These are phyloP conservation scores for Penicillium chermesinum DNA, from an alignment of 495 filamentous ascomycete genomes.

Conservation along the genomic window DNA sequence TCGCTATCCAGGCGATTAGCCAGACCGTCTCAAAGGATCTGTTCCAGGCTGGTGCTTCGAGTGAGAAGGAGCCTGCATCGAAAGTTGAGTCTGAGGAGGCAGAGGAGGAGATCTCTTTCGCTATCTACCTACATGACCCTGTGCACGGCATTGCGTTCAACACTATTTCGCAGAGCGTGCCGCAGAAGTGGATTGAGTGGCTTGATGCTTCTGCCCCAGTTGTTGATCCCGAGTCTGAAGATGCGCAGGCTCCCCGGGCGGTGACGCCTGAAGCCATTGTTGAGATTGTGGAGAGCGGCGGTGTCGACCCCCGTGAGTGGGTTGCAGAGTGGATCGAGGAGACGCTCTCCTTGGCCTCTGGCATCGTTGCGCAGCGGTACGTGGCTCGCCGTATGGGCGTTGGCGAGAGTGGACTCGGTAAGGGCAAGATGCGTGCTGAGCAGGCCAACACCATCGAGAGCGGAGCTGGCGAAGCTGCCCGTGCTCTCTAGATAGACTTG, in stretches of 20 bases:
- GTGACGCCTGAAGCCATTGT: slow-evolving; percentile 74
- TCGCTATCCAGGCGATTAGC: slow-evolving; percentile 81
- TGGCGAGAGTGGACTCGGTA: slow-evolving; percentile 64
- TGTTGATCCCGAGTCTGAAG: slow-evolving; percentile 33
- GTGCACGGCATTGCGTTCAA: slow-evolving; percentile 85
- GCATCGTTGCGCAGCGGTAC: slow-evolving; percentile 91
- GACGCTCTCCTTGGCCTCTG: slow-evolving; percentile 68
- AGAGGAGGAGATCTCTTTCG: slow-evolving; percentile 68
- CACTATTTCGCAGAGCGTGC: slow-evolving; percentile 78
- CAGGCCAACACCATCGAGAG: slow-evolving; percentile 63
- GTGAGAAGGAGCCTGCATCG: slow-evolving; percentile 51
- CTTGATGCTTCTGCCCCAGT: slow-evolving; percentile 68
- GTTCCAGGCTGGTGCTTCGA: slow-evolving; percentile 55
- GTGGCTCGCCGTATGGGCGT: slow-evolving; percentile 95
- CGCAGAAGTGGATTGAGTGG: slow-evolving; percentile 84
- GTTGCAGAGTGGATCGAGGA: slow-evolving; percentile 97
- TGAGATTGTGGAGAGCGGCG: slow-evolving; percentile 81
- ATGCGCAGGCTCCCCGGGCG: slow-evolving; percentile 32
- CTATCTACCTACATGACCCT: slow-evolving; percentile 88
- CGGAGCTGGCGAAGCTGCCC: slow-evolving; percentile 77
- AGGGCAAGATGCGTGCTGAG: slow-evolving; percentile 76
- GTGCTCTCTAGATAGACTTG: slow-evolving; percentile 47
- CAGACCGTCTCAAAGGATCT: slow-evolving; percentile 58
- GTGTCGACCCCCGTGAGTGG: slow-evolving; percentile 94
- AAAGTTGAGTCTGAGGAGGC: slow-evolving; percentile 46